Evolutionary conservation across 257 asterid genomes (phyloP), one percentile per base, ranked within the genome.

Genomic region (Echites panduratus): DNA sequence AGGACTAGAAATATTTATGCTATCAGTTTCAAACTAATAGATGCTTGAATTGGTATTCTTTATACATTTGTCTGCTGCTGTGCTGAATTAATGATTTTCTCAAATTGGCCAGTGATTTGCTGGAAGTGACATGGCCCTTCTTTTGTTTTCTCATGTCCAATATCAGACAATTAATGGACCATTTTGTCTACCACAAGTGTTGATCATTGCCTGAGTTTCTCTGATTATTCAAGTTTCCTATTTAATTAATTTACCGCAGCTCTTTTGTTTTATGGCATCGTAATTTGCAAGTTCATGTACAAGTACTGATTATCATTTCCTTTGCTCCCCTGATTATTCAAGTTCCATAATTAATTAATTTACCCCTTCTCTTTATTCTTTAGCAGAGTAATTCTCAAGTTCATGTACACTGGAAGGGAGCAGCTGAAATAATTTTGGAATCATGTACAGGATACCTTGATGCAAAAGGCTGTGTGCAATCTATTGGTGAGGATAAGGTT

Each of bases 401-500:
- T 76, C 96, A 87, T 76, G 74, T 89, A 68, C 98, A 93, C 80
- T 93, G 98, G 98, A 93, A 93, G 82, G 98, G 98, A 82, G 98
- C 98, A 75, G 98, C 98, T 44, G 98, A 93, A 83, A 89, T 93
- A 74, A 86, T 93, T 72, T 75, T 93, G 75, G 90, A 84, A 71
- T 75, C 89, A 53, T 93, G 98, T 71, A 78, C 90, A 22, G 71
- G 77, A 71, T 93, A 85, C 78, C 82, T 82, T 35, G 92, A 89
- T 63, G 64, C 66, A 64, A 85, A 82, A 82, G 97, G 97, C 66
- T 84, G 84, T 53, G 70, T 80, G 77, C 89, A 86, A 81, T 75
- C 95, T 81, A 82, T 88, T 59, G 87, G 78, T 68, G 76, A 80
- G 63, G 86, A 87, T 40, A 81, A 84, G 97, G 98, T 93, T 63